Percentiles rank a stretch among this genome's conserved stretches.
phyloP scores from a whole-genome alignment of 2,329 filamentous ascomycete genomes.

The Exutisphaerella laricina region DNA sequence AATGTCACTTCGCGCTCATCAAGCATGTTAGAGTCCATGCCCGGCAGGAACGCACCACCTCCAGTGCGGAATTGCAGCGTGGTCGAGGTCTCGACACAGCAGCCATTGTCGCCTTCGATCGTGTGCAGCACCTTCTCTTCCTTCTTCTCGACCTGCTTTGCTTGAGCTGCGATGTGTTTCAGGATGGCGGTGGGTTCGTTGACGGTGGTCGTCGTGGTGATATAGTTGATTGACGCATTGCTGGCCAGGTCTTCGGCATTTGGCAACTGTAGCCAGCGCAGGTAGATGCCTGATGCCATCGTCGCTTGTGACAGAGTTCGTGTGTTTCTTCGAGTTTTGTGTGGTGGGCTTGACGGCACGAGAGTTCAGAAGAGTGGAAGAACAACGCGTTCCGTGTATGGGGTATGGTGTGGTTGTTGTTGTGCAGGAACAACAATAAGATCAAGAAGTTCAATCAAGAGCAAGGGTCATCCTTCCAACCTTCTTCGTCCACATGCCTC shows the following conservation, averaged over 20 bases:
- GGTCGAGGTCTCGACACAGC: constrained; percentile 76
- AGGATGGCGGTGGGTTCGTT: constrained; percentile 68
- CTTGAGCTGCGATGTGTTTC: constrained; percentile 69
- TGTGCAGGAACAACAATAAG: no score
- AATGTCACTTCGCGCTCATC: constrained; percentile 73
- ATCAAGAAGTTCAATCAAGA: no score
- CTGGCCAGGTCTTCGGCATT: constrained; percentile 40
- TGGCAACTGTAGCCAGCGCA: constrained; percentile 43
- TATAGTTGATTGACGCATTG: constrained; percentile 62
- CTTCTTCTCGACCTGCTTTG: constrained; percentile 74
- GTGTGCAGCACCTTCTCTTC: constrained; percentile 68
- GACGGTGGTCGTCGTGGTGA: constrained; percentile 77
- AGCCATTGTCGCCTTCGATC: constrained; percentile 63
- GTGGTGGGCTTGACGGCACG: constrained; percentile 6
- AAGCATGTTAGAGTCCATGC: constrained; percentile 90
- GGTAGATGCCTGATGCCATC: constrained; percentile 36
- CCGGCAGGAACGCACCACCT: constrained; percentile 81
- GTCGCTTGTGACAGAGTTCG: constrained; percentile 1
- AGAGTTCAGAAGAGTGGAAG: background rate
- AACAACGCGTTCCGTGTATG: no score
- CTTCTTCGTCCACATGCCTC: no score
- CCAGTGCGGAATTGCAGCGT: constrained; percentile 73
- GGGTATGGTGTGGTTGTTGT: no score
- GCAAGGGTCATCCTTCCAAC: no score
- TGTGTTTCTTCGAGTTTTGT: background rate